These are phyloP conservation scores for Tricholoma sp. DNA, from an alignment of 768 basidiomycete species.

Conservation along the genomic window DNA sequence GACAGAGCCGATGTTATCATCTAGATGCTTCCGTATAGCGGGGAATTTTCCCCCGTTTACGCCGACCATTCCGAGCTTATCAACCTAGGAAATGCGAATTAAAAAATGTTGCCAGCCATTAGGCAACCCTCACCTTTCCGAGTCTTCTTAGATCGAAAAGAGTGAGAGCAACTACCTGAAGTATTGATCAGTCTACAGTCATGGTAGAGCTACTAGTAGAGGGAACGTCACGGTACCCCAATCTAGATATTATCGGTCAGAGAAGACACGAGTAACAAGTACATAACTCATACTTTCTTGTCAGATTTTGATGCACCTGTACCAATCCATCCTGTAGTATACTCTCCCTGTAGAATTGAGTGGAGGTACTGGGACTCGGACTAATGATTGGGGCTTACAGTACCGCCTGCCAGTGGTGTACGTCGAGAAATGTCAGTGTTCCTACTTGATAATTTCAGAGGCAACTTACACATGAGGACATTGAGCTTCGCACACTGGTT, in stretches of 20 bases:
- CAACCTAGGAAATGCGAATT: slow-evolving; percentile 38
- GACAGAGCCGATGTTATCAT: slow-evolving; percentile 74
- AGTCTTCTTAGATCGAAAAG: slow-evolving; percentile 84
- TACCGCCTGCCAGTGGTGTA: slow-evolving; percentile 34
- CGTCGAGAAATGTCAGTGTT: slow-evolving; percentile 5
- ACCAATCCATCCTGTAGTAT: slow-evolving; percentile 92
- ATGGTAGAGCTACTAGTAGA: slow-evolving; percentile 1
- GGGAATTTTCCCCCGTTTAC: slow-evolving; percentile 88
- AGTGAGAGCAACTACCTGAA: slow-evolving; percentile 82
- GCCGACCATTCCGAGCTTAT: slow-evolving; percentile 81
- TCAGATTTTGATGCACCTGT: slow-evolving; percentile 92
- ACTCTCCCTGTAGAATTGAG: slow-evolving; percentile 57
- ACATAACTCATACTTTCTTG: slow-evolving; percentile 63
- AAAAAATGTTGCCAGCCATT: not conserved
- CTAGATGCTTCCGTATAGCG: slow-evolving; percentile 73
- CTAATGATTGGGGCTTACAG: slow-evolving; percentile 19
- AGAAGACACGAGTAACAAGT: not conserved
- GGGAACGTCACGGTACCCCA: slow-evolving; percentile 44
- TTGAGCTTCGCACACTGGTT: slow-evolving; percentile 49
- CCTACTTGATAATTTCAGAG: not conserved
- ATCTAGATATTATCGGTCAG: slow-evolving; percentile 38
- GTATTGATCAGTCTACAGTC: slow-evolving; percentile 10
- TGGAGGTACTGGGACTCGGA: not conserved
- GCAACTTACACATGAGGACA: slow-evolving; percentile 69
- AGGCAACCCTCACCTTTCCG: slow-evolving; percentile 54